Conservation (phyloP, 2,329 filamentous ascomycete species). For the Fusarium sp. region DNA sequence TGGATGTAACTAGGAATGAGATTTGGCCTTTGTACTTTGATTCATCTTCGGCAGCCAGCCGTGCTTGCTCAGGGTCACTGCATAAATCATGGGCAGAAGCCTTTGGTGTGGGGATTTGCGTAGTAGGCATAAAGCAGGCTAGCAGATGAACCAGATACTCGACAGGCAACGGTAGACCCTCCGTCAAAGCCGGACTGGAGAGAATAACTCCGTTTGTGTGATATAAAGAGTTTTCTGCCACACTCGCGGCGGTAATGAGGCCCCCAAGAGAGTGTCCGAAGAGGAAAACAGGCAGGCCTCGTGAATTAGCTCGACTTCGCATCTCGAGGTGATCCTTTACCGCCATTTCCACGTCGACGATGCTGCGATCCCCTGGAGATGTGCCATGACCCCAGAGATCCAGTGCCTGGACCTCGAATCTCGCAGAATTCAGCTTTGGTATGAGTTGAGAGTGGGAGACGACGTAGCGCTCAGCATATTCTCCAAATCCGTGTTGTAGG, state of each 20-base stretch:
- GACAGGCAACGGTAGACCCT: neutral
- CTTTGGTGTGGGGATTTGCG: neutral
- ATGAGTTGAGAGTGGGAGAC: neutral
- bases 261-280: neutral
- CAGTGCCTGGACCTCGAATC: neutral
- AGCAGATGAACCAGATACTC: neutral
- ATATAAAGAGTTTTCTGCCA: neutral
- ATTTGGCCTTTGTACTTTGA: neutral
- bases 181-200: neutral
- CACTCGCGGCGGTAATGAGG: neutral
- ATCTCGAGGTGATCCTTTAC: neutral
- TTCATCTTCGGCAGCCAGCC: neutral
- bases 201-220: neutral
- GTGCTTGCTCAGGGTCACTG: neutral
- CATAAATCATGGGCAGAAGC: neutral
- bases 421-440: neutral
- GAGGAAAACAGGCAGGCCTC: neutral
- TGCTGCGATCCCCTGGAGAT: neutral
- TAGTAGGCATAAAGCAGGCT: neutral
- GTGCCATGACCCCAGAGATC: neutral
- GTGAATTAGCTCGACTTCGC: neutral
- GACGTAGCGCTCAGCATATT: neutral
- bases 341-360: neutral
- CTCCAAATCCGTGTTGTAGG: neutral
- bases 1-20: neutral